Evolutionary conservation across 2,329 filamentous ascomycete genomes (phyloP), one percentile per base, ranked within the genome.

Genomic region (Saccharata proteae): DNA sequence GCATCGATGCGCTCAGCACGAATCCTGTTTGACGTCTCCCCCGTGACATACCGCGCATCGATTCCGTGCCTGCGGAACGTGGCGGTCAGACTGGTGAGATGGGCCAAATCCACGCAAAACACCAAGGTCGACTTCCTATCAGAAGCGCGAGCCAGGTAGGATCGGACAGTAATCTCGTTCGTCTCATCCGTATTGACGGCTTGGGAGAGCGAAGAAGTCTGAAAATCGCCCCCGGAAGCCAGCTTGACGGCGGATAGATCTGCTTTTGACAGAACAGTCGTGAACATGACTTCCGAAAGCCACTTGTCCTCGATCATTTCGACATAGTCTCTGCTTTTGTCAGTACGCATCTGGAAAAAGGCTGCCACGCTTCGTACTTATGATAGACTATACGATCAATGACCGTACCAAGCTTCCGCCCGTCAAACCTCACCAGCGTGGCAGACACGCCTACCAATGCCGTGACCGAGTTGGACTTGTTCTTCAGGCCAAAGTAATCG

Each of bases 301-400:
- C 86, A 96, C 24, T 90, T 85, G 35, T 92, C 84, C 19, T 77
- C 76, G 38, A 94, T 82, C 77, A 82, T 80, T 40, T 81, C 77
- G 17, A 80, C 64, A 40, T 80, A 84, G 46, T 82, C 76, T n/a
- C n/a, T n/a, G n/a, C n/a, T n/a, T 42, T 60, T 63, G 22, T n/a
- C n/a, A n/a, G n/a, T n/a, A n/a, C n/a, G n/a, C 5, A 0, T 11
- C 6, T 3, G 10, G 6, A 11, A 4, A 24, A 21, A 30, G 18
- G 18, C 5, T 36, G 54, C 10, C 35, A 60, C n/a, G n/a, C n/a
- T n/a, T n/a, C n/a, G n/a, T n/a, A n/a, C 55, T 85, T 90, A 54
- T 96, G 88, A 46, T 93, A 96, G 28, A 94, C 88, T 38, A 96
- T 93, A 48, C 93, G 80, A 45, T 96, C 88, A 44, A 96, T 90